These are phyloP conservation scores for Acacia confusa DNA, from an alignment of 306 rosid genomes.

Conservation along the genomic window DNA sequence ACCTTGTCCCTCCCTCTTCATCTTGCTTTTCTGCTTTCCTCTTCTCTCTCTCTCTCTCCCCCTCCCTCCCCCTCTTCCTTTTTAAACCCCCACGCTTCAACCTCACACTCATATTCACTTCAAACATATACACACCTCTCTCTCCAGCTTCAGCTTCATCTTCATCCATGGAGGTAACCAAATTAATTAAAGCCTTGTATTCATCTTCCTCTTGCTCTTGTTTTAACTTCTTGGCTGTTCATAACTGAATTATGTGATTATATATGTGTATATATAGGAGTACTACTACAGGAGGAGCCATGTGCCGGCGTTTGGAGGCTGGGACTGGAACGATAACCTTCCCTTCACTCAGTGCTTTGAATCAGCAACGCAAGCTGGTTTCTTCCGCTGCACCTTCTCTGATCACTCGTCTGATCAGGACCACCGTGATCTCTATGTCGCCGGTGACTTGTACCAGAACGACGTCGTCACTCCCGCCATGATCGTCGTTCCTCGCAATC, in stretches of 20 bases:
- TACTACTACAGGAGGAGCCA: slow-evolving; percentile 54
- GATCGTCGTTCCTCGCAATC: slow-evolving; percentile 87
- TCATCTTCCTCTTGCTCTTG: background rate
- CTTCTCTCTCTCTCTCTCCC: background rate
- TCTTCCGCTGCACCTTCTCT: slow-evolving; percentile 43
- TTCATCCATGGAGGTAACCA: slow-evolving; percentile 42
- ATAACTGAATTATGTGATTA: background rate
- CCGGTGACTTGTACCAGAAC: slow-evolving; percentile 77
- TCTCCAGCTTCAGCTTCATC: background rate
- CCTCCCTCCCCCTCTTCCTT: background rate
- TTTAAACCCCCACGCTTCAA: slow-evolving; percentile 40
- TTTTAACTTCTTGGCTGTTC: background rate
- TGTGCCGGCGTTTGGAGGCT: slow-evolving; percentile 89
- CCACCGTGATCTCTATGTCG: slow-evolving; percentile 63
- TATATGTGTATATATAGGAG: slow-evolving; percentile 38
- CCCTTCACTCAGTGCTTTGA: slow-evolving; percentile 90
- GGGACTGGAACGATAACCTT: slow-evolving; percentile 89
- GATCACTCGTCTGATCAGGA: slow-evolving; percentile 34
- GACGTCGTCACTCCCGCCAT: slow-evolving; percentile 81
- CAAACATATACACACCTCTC: background rate
- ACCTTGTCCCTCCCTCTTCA: slow-evolving; percentile 43
- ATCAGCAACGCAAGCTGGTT: slow-evolving; percentile 59
- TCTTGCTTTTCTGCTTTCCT: background rate
- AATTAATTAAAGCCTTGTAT: background rate
- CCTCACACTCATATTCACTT: background rate